These are phyloP conservation scores for Scortechinia acanthostroma DNA, from an alignment of 2,329 filamentous ascomycete species.

Conservation along the genomic window DNA sequence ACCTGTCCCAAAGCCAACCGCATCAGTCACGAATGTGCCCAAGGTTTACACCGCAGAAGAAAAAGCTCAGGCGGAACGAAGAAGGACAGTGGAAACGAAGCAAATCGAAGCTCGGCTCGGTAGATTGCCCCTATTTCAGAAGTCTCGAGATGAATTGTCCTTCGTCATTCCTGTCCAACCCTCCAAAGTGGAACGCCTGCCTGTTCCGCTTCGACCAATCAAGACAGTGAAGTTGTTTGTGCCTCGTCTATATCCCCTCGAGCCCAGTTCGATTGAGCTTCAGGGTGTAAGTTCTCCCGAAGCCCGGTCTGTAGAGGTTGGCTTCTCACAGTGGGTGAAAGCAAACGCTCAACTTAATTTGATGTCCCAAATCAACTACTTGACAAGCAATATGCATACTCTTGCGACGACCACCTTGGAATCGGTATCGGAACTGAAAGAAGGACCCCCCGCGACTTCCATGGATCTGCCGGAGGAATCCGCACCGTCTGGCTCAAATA, in stretches of 20 bases:
- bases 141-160: constrained; percentile 61
- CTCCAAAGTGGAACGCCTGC: constrained; percentile 49
- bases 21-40: constrained; percentile 29
- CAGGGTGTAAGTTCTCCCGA: constrained; percentile 53
- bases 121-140: constrained; percentile 57
- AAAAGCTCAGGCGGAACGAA: constrained; percentile 51
- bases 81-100: constrained; percentile 57
- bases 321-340: constrained; percentile 52
- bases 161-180: constrained; percentile 69
- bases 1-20: constrained; percentile 6
- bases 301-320: constrained; percentile 54
- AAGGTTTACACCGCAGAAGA: constrained; percentile 48
- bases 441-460: constrained; percentile 5
- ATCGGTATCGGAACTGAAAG: constrained; percentile 11
- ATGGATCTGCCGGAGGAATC: constrained; percentile 9
- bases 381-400: constrained; percentile 63
- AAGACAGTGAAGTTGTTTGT: constrained; percentile 63
- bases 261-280: constrained; percentile 58
- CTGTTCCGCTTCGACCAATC: constrained; percentile 49
- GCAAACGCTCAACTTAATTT: constrained; percentile 54
- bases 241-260: constrained; percentile 65
- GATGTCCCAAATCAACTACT: constrained; percentile 69
- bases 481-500: not conserved
- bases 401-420: constrained; percentile 46
- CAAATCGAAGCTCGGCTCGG: constrained; percentile 73